phyloP scores from a whole-genome alignment of 164 flowering plant species.

The Stephania cephalantha region DNA sequence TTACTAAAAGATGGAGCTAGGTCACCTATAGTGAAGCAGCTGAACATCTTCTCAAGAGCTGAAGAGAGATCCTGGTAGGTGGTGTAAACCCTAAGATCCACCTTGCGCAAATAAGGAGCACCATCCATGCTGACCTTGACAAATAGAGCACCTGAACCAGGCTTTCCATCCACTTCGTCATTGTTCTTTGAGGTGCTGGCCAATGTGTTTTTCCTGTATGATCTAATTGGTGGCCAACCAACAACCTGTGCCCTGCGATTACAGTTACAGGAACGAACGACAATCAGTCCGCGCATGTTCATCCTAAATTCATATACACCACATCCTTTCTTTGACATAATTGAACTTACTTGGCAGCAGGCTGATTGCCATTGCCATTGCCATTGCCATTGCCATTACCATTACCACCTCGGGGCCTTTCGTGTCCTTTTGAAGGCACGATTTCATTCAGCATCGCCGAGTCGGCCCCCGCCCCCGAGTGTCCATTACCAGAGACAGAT shows the following conservation, averaged over 20 bases:
- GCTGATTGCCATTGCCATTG: constrained; percentile 42
- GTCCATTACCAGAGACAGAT: constrained; percentile 29
- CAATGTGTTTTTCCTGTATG: constrained; percentile 76
- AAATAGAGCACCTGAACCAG: constrained; percentile 62
- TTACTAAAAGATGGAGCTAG: background rate
- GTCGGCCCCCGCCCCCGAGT: constrained; percentile 39
- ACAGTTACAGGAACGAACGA: constrained; percentile 10
- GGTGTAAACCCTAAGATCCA: constrained; percentile 68
- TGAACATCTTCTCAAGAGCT: constrained; percentile 92
- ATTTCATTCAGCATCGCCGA: constrained; percentile 35
- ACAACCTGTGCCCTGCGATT: constrained; percentile 84
- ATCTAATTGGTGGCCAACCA: constrained; percentile 97
- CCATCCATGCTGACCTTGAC: constrained; percentile 99
- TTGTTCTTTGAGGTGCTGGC: constrained; percentile 71
- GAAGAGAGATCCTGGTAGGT: constrained; percentile 69
- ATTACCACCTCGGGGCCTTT: constrained; percentile 27
- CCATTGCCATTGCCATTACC: constrained; percentile 22
- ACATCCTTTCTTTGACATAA: background rate
- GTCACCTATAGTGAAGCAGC: constrained; percentile 83
- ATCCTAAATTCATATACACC: background rate
- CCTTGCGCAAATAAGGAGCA: constrained; percentile 94
- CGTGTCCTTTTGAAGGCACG: constrained; percentile 39
- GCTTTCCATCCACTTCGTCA: constrained; percentile 85
- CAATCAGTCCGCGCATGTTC: constrained; percentile 6
- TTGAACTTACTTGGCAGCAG: constrained; percentile 76